Conservation (phyloP, 805 yeast genomes). For the Lipomyces orientalis region DNA sequence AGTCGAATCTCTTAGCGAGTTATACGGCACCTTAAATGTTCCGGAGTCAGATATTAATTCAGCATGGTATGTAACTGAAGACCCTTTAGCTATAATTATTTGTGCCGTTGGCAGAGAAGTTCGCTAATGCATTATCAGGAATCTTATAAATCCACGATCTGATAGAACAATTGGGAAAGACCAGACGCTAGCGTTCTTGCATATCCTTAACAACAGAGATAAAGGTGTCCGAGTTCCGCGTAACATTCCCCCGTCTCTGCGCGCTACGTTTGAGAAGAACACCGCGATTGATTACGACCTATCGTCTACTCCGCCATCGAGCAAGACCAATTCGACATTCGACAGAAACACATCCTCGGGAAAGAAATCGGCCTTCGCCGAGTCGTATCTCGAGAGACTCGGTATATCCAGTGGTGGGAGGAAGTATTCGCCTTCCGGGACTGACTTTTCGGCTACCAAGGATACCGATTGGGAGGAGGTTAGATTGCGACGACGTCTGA, state of each 20-base stretch:
- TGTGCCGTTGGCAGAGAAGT: neutral
- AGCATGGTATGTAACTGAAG: constrained; percentile 67
- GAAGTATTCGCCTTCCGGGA: constrained; percentile 53
- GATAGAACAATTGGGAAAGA: constrained; percentile 90
- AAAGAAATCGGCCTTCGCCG: constrained; percentile 42
- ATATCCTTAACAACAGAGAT: constrained; percentile 87
- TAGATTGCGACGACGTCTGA: constrained; percentile 75
- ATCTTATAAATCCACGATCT: constrained; percentile 87
- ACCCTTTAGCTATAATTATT: neutral
- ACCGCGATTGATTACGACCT: constrained; percentile 49
- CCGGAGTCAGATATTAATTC: constrained; percentile 84
- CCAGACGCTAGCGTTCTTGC: constrained; percentile 86
- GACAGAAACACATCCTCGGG: constrained; percentile 18
- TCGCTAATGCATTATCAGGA: constrained; percentile 43
- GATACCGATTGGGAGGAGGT: constrained; percentile 96
- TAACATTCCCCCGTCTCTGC: constrained; percentile 89
- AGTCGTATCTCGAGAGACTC: constrained; percentile 40
- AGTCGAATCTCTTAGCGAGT: constrained; percentile 66
- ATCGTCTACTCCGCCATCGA: constrained; percentile 27
- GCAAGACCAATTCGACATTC: neutral
- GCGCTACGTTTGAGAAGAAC: constrained; percentile 90
- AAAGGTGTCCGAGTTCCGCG: constrained; percentile 85
- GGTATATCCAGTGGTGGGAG: constrained; percentile 50
- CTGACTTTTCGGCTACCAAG: constrained; percentile 68
- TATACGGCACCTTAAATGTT: constrained; percentile 75